phyloP scores from a whole-genome alignment of 495 filamentous ascomycete species.

The Recurvomyces mirabilis region DNA sequence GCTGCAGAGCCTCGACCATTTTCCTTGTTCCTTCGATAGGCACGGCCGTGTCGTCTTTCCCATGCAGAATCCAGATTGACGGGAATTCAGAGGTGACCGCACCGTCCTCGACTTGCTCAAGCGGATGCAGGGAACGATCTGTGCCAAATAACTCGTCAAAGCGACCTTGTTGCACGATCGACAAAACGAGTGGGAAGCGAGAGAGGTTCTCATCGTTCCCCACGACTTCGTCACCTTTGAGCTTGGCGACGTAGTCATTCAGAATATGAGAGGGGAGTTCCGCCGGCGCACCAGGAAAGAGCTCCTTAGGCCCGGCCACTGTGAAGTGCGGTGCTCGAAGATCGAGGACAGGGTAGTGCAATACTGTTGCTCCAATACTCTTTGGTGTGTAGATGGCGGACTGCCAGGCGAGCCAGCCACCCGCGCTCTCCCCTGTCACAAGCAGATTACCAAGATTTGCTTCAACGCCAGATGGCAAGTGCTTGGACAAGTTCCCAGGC shows the following conservation, averaged over 20 bases:
- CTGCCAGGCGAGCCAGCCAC: conserved; percentile 33
- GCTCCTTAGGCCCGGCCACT: not conserved
- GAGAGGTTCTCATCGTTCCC: not conserved
- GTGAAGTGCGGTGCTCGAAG: conserved; percentile 4
- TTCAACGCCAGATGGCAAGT: conserved; percentile 1
- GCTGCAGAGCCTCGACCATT: conserved; percentile 15
- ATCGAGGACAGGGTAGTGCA: conserved; percentile 20
- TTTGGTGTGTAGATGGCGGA: conserved; percentile 27
- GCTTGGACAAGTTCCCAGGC: conserved; percentile 3
- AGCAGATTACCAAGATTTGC: conserved; percentile 14
- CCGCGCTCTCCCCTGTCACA: conserved; percentile 29
- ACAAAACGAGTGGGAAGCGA: conserved; percentile 6
- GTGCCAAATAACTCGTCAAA: conserved; percentile 11
- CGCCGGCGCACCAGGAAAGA: conserved; percentile 1
- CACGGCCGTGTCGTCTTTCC: conserved; percentile 16
- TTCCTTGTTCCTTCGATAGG: conserved; percentile 8
- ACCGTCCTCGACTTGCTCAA: conserved; percentile 12
- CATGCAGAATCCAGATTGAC: conserved; percentile 20
- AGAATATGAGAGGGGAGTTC: conserved; percentile 4
- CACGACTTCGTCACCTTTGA: conserved; percentile 8
- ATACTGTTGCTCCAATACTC: conserved; percentile 22
- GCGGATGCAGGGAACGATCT: conserved; percentile 8
- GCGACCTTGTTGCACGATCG: conserved; percentile 10
- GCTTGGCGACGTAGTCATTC: conserved; percentile 5
- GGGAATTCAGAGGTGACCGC: not conserved